Conservation (phyloP, 78 protist genomes). For the Dictyostelium brefeldianum region DNA sequence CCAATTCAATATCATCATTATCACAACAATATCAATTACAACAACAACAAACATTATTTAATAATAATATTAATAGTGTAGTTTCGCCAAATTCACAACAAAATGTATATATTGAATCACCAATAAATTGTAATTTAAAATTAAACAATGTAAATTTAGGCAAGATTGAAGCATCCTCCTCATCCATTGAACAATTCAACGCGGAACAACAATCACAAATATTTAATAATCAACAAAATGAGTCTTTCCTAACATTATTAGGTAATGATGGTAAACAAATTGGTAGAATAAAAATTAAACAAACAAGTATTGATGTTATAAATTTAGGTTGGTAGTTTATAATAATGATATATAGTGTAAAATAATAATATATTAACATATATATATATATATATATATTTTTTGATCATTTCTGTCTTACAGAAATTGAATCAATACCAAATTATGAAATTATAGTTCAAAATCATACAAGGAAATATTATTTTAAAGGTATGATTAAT, state of each 20-base stretch:
- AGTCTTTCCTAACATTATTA: background rate
- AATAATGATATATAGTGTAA: background rate
- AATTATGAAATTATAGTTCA: background rate
- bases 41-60: slow-evolving; percentile 11
- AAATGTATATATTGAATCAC: background rate
- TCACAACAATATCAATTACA: slow-evolving; percentile 22
- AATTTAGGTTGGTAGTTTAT: too few species aligned
- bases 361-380: background rate
- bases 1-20: slow-evolving; percentile 21
- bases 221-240: background rate
- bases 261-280: slow-evolving; percentile 13
- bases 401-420: too few species aligned
- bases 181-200: background rate
- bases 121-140: background rate
- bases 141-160: background rate
- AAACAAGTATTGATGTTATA: slow-evolving; percentile 2
- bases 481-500: slow-evolving; percentile 66
- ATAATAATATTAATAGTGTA: background rate
- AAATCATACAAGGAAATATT: slow-evolving; percentile 37
- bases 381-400: background rate
- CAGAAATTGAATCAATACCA: background rate
- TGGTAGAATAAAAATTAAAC: slow-evolving; percentile 20
- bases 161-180: background rate
- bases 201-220: background rate
- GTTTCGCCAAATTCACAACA: slow-evolving; percentile 1